Evolutionary conservation across 768 basidiomycete genomes (phyloP).

Genomic region (Pholiota molesta): DNA sequence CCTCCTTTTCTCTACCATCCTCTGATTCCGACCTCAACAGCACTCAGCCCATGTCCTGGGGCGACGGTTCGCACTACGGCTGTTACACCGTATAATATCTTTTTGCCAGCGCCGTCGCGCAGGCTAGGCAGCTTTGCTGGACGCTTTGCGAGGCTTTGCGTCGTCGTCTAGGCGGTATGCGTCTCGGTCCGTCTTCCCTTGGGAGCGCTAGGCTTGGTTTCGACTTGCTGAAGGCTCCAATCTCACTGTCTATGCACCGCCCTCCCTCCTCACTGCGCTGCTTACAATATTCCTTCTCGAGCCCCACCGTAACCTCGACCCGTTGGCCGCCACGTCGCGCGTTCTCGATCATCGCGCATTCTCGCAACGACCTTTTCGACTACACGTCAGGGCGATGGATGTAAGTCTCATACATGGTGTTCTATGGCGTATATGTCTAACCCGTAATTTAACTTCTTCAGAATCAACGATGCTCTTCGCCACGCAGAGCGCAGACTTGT

Average conservation of each 20-base stretch:
- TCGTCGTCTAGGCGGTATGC: conserved; percentile 1
- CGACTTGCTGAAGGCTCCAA: not conserved
- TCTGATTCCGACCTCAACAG: conserved; percentile 13
- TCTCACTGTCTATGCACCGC: not conserved
- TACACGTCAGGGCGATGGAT: conserved; percentile 39
- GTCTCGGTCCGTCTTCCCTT: not conserved
- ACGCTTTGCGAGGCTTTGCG: not conserved
- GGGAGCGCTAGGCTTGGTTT: not conserved
- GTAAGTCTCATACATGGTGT: conserved; percentile 35
- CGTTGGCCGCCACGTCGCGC: not conserved
- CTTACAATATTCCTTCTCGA: not conserved
- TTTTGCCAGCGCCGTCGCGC: conserved; percentile 52
- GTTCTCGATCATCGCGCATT: conserved; percentile 21
- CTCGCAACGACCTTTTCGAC: conserved; percentile 34
- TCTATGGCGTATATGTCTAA: conserved; percentile 30
- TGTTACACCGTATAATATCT: conserved; percentile 70
- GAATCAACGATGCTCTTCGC: conserved; percentile 46
- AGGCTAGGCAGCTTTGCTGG: conserved; percentile 7
- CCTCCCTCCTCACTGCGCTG: not conserved
- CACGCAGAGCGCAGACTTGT: conserved; percentile 42
- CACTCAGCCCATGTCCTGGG: conserved; percentile 49
- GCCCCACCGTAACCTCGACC: not conserved
- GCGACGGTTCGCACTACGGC: conserved; percentile 64
- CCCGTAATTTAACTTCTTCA: conserved; percentile 29
- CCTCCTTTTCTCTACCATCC: conserved; percentile 10